These are phyloP conservation scores for Neofusicoccum umdonicola DNA, from an alignment of 2,329 filamentous ascomycete genomes.

Conservation along the genomic window DNA sequence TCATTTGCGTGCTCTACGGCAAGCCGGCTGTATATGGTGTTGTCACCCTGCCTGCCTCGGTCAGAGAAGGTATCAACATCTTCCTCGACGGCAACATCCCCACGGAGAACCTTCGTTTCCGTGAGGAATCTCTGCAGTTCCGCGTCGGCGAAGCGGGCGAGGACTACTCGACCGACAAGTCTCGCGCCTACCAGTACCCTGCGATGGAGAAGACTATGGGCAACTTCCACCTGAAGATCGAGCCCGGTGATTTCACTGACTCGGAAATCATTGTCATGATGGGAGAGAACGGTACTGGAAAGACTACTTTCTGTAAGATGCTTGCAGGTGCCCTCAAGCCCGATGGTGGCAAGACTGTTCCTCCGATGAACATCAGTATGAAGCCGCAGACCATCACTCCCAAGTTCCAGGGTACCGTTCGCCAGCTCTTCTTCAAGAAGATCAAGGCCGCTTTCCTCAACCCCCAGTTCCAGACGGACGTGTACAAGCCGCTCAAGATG, in stretches of 20 bases:
- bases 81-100: constrained; percentile 98
- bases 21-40: constrained; percentile 96
- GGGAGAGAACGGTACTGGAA: constrained; percentile 99
- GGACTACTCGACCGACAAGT: constrained; percentile 81
- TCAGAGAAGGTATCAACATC: constrained; percentile 98
- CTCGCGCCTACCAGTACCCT: constrained; percentile 82
- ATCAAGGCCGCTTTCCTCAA: constrained; percentile 96
- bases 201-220: constrained; percentile 91
- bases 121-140: constrained; percentile 95
- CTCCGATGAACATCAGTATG: constrained; percentile 97
- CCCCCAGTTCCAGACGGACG: constrained; percentile 98
- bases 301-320: constrained; percentile 98
- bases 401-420: constrained; percentile 95
- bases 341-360: constrained; percentile 73
- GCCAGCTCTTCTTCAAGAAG: constrained; percentile 99
- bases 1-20: constrained; percentile 95
- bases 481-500: constrained; percentile 98
- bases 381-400: constrained; percentile 99
- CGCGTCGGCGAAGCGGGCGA: constrained; percentile 86
- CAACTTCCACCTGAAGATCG: constrained; percentile 78
- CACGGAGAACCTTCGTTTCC: constrained; percentile 97
- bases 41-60: constrained; percentile 90
- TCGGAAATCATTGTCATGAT: constrained; percentile 99
- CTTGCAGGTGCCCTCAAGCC: constrained; percentile 91
- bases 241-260: constrained; percentile 86